Evolutionary conservation across 176 grass and related monocot species (phyloP).

Genomic region (Poa annua): DNA sequence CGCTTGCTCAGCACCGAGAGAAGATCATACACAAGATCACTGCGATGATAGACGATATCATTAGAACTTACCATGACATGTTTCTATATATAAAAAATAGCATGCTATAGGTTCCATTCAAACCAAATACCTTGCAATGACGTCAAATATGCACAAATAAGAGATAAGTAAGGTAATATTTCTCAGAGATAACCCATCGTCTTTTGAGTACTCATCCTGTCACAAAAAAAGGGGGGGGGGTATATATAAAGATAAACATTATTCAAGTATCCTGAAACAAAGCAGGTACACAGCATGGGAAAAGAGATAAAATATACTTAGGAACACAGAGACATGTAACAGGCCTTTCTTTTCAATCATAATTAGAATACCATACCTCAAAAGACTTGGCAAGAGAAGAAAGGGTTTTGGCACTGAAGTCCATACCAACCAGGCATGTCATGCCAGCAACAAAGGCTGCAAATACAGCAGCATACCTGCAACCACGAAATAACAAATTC

Average conservation of each 20-base stretch:
- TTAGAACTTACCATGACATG: conserved; percentile 28
- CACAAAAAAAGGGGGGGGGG: conserved; percentile 14
- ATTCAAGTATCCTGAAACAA: conserved; percentile 22
- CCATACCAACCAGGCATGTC: conserved; percentile 88
- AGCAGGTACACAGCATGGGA: background rate
- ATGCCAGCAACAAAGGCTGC: conserved; percentile 92
- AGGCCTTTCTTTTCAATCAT: background rate
- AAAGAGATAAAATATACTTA: background rate
- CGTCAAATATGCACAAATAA: conserved; percentile 84
- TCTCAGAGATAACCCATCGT: conserved; percentile 72
- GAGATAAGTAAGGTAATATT: conserved; percentile 80
- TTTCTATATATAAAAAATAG: conserved; percentile 24
- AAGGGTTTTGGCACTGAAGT: conserved; percentile 90
- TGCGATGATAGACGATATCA: conserved; percentile 47
- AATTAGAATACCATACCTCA: conserved; percentile 61
- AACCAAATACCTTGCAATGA: conserved; percentile 72
- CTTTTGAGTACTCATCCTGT: conserved; percentile 88
- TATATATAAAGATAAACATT: background rate
- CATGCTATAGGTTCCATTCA: conserved; percentile 15
- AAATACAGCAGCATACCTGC: conserved; percentile 88
- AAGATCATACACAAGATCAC: conserved; percentile 83
- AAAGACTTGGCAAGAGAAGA: conserved; percentile 73
- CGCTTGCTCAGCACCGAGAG: conserved; percentile 67
- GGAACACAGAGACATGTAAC: background rate
- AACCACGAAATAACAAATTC: conserved; percentile 22